Evolutionary conservation across 2,329 filamentous ascomycete species (phyloP), one percentile per base, ranked within the genome.

Genomic region (Aspergillus unguis): DNA sequence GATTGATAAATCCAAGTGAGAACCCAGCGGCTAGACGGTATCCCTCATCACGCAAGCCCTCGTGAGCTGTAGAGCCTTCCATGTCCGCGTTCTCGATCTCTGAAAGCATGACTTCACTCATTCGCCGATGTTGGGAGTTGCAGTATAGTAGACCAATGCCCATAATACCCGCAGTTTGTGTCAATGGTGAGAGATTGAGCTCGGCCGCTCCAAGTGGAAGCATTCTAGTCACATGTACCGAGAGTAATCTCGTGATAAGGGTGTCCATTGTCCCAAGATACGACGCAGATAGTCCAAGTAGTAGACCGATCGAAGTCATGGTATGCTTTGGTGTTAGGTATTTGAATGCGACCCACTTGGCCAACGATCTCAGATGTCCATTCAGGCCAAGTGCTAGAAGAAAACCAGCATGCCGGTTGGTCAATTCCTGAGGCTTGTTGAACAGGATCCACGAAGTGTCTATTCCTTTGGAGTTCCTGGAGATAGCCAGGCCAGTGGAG

Each of bases 361-460:
- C 94, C 28, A 99, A 82, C 6, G 85, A 87, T 62, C 90, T 94
- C n/a, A 99, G 77, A 72, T 99, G 95, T 0, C 94, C 95, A 62
- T 96, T 96, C 26, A 99, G 77, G 3, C 94, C 94, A 4, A 99
- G 79, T 4, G 91, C 94, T 0, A 99, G 79, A 40, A 99, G 75
- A 58, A 99, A 94, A 0, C 94, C 94, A 29, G 94, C 95, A 69
- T 99, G 94, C n/a, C 94, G 84, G 66, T 97, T 96, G 58, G 88
- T 96, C 10, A 96, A 80, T 48, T 99, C 94, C 35, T 85, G 82
- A 0, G 94, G 92, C 68, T 96, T 96, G 75, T 99, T 99, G 79
- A 95, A 99, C 32, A 96, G 81, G 60, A 99, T 96, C 95, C 95
- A 99, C 0, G 92, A 97, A 0, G 92, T 96, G 66, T 99, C 94